Base-by-base conservation (phyloP, 1,284 basidiomycete species). In the Boletellus deceptivus region DNA sequence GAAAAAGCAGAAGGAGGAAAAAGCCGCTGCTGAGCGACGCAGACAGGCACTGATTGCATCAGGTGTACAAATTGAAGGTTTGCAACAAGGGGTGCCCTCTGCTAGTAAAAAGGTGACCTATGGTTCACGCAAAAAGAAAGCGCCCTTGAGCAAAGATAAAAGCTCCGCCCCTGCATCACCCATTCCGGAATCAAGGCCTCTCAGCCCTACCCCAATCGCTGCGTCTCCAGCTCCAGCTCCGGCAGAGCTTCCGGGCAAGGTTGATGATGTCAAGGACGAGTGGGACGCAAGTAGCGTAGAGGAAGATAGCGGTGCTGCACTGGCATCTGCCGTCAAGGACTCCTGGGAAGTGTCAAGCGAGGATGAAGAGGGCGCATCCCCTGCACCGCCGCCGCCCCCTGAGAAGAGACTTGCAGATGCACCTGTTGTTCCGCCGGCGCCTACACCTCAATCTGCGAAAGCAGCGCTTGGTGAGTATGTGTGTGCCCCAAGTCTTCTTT, bases 1-100 rank as follows among this genome's bases (percentile, higher is more conserved):
- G 6, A 92, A 94, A 67, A 98, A 97, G 72, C 95, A 99, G 70
- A 98, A 95, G 73, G 91, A 93, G 63, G 95, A 98, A 69, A 88
- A 83, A 60, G 89, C 90, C 16, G 89, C 88, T 53, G 95, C 94
- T 8, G 95, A 98, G 70, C 83, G 92, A 34, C 84, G 95, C 50
- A 91, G 89, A 70, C 84, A 96, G 70, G 96, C 96, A 4, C 80
- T 99, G 52, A 78, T 99, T 46, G 84, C 87, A 20, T 91, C 91
- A 27, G 94, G 94, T 43, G 89, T 93, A 50, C 86, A 89, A 61
- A 88, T 99, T 55, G 94, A 95, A 58, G 97, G 91, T 53, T 75
- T 98, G 37, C 85, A 79, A 48, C 70, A 88, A 50, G 78, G 72
- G 44, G 72, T 70, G 50, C 76, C 70, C 5, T 70, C 75, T 29